These are phyloP conservation scores for Diaporthe sp. DNA, from an alignment of 2,329 filamentous ascomycete species.

Conservation along the genomic window DNA sequence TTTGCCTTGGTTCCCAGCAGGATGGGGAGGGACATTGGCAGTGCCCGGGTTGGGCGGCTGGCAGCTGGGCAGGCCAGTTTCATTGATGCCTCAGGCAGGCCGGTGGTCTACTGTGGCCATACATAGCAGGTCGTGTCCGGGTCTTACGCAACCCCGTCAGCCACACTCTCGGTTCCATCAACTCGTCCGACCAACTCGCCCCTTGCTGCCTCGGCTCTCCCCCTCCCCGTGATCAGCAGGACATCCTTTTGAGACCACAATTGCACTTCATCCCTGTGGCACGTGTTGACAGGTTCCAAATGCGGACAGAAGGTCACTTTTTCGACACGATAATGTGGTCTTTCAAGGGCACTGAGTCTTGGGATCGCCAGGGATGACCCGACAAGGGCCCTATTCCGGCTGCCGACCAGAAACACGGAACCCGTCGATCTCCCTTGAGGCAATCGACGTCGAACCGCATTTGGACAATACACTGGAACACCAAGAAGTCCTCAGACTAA, in stretches of 20 bases:
- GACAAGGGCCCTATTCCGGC: slow-evolving; percentile 14
- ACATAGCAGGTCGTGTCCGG: neutral
- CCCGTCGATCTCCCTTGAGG: slow-evolving; percentile 17
- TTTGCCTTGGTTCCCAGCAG: slow-evolving; percentile 21
- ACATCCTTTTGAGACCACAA: slow-evolving; percentile 2
- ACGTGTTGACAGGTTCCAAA: slow-evolving; percentile 15
- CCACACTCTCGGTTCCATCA: slow-evolving; percentile 26
- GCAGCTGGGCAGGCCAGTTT: slow-evolving; percentile 23
- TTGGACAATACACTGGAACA: neutral
- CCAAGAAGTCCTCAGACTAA: neutral
- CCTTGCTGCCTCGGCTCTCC: slow-evolving; percentile 27
- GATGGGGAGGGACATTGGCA: neutral
- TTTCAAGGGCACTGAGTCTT: neutral
- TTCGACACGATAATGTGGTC: neutral
- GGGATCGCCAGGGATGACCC: slow-evolving; percentile 22
- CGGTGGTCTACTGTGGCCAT: neutral
- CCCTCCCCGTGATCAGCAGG: slow-evolving; percentile 21
- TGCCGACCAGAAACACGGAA: slow-evolving; percentile 21
- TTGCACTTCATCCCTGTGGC: slow-evolving; percentile 11
- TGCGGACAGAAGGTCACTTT: neutral
- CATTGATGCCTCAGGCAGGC: slow-evolving; percentile 25
- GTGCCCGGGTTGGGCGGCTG: neutral
- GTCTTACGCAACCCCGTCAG: slow-evolving; percentile 21
- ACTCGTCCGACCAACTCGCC: slow-evolving; percentile 27
- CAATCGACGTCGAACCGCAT: neutral